phyloP scores from a whole-genome alignment of 202 grass and related monocot species.

The Panicum virgatum region DNA sequence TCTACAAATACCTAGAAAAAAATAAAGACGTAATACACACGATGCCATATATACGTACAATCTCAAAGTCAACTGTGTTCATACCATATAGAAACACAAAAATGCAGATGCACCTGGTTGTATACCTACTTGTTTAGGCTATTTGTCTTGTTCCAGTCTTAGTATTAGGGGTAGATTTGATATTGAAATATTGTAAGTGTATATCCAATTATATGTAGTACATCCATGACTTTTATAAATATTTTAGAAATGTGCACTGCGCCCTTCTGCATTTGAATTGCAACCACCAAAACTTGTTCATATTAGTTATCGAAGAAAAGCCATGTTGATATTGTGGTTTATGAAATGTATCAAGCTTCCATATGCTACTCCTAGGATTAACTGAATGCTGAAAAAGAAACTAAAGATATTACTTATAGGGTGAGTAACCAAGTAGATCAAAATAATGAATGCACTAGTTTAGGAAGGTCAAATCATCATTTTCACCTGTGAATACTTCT shows the following conservation, averaged over 20 bases:
- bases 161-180: background rate
- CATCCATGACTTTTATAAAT: slow-evolving; percentile 1
- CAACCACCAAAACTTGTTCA: background rate
- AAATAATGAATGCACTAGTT: background rate
- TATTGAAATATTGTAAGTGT: background rate
- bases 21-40: background rate
- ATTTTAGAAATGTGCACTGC: background rate
- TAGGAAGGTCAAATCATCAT: too few species aligned
- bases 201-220: background rate
- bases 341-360: background rate
- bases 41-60: background rate
- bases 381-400: slow-evolving; percentile 4
- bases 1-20: background rate
- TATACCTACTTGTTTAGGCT: background rate
- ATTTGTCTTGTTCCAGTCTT: background rate
- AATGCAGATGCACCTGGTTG: background rate
- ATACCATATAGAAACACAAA: background rate
- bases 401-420: background rate
- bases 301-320: background rate
- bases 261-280: background rate
- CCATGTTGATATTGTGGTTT: background rate
- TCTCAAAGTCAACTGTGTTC: background rate
- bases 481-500: background rate
- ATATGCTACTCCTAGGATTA: background rate
- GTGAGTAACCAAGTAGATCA: background rate